These are phyloP conservation scores for Meyerozyma elateridarum DNA, from an alignment of 1,139 yeast genomes.

Conservation along the genomic window DNA sequence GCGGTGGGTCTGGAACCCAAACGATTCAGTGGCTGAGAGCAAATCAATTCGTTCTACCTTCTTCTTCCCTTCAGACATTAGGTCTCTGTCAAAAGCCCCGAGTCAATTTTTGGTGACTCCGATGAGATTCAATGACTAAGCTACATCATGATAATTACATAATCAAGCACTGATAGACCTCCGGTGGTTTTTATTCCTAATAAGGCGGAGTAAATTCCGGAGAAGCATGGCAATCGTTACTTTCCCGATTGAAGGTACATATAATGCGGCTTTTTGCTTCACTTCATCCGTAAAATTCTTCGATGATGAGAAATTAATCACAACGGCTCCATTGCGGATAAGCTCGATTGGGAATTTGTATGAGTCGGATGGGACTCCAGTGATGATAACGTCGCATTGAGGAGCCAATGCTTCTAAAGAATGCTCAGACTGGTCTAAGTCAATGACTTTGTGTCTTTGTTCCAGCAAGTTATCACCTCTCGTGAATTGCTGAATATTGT, in stretches of 20 bases:
- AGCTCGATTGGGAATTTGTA: constrained; percentile 84
- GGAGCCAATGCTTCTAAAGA: constrained; percentile 62
- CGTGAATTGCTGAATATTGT: constrained; percentile 84
- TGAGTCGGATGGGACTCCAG: constrained; percentile 83
- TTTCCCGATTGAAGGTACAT: constrained; percentile 94
- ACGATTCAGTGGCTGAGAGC: constrained; percentile 60
- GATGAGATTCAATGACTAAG: no score
- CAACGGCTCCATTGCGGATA: constrained; percentile 83
- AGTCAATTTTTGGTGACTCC: no score
- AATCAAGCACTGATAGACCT: no score
- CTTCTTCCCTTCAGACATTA: constrained; percentile 5
- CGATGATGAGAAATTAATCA: constrained; percentile 83
- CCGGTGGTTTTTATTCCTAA: constrained; percentile 48
- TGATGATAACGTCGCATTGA: constrained; percentile 83
- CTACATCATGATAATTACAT: no score
- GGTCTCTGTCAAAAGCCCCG: no score
- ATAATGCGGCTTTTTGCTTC: constrained; percentile 79
- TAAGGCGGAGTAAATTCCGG: constrained; percentile 77
- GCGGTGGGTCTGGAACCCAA: constrained; percentile 73
- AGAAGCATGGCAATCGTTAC: constrained; percentile 92
- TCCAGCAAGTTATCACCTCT: constrained; percentile 88
- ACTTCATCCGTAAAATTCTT: constrained; percentile 80
- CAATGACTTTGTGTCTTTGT: constrained; percentile 79
- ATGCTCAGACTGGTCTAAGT: constrained; percentile 41
- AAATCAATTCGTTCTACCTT: constrained; percentile 47